Evolutionary conservation across 305 asterid species (phyloP).

Genomic region (Rubia peregrina): DNA sequence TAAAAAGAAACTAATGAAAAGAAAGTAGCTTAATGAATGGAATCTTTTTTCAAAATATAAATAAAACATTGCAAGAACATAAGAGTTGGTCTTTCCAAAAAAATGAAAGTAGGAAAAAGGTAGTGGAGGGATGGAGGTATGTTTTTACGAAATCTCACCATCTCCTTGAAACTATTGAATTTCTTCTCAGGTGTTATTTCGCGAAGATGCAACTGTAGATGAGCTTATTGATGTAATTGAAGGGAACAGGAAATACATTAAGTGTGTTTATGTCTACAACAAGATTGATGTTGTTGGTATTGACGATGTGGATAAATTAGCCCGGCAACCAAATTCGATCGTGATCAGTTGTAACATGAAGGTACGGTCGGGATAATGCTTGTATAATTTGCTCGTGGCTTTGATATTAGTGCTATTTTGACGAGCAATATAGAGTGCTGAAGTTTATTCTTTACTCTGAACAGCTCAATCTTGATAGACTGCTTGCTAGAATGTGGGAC

Average conservation of each 20-base stretch:
- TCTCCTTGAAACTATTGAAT: neutral
- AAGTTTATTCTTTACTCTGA: slow-evolving; percentile 18
- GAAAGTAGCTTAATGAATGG: neutral
- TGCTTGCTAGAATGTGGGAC: slow-evolving; percentile 95
- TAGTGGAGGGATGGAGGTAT: neutral
- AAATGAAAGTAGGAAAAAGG: neutral
- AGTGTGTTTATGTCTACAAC: slow-evolving; percentile 93
- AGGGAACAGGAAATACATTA: slow-evolving; percentile 96
- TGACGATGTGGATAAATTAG: slow-evolving; percentile 92
- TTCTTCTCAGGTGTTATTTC: slow-evolving; percentile 64
- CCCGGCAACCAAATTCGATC: slow-evolving; percentile 84
- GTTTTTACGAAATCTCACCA: neutral
- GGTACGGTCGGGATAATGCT: slow-evolving; percentile 31
- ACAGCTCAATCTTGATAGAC: slow-evolving; percentile 96
- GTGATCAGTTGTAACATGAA: slow-evolving; percentile 89
- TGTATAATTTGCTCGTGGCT: slow-evolving; percentile 5
- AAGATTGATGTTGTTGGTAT: slow-evolving; percentile 97
- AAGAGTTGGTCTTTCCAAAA: neutral
- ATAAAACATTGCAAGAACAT: neutral
- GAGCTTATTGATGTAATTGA: slow-evolving; percentile 95
- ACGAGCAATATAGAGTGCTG: neutral
- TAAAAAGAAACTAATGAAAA: neutral
- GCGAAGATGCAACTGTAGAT: slow-evolving; percentile 99
- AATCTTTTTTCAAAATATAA: neutral
- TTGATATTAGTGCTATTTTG: neutral